Conservation (phyloP, 495 filamentous ascomycete genomes). For the Aspergillus asperescens region DNA sequence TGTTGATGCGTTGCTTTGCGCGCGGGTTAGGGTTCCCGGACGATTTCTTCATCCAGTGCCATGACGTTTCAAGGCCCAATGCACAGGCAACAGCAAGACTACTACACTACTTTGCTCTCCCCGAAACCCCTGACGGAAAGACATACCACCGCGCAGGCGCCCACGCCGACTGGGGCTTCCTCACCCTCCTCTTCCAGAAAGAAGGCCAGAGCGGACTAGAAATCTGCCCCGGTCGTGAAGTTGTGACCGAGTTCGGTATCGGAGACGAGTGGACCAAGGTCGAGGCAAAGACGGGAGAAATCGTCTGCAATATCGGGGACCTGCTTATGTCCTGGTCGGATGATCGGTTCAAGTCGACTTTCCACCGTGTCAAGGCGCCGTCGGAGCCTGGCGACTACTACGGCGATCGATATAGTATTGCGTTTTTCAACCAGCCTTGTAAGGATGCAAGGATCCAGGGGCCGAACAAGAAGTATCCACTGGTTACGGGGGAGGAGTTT, state of each 20-base stretch:
- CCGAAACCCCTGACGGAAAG: slow-evolving; percentile 34
- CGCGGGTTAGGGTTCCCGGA: slow-evolving; percentile 51
- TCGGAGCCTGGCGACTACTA: slow-evolving; percentile 49
- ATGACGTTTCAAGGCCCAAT: slow-evolving; percentile 43
- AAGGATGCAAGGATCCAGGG: slow-evolving; percentile 56
- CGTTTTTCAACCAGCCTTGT: slow-evolving; percentile 62
- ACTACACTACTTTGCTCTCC: slow-evolving; percentile 53
- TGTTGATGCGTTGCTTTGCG: slow-evolving; percentile 56
- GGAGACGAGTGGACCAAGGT: slow-evolving; percentile 60
- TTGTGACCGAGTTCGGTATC: slow-evolving; percentile 52
- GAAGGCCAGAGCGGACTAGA: slow-evolving; percentile 58
- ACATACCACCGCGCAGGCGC: slow-evolving; percentile 58
- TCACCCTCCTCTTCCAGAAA: slow-evolving; percentile 62
- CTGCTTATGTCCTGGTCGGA: slow-evolving; percentile 66
- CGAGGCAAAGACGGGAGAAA: slow-evolving; percentile 50
- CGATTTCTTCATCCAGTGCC: slow-evolving; percentile 52
- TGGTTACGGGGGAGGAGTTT: slow-evolving; percentile 1
- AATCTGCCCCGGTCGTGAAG: slow-evolving; percentile 61
- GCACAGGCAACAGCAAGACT: slow-evolving; percentile 54
- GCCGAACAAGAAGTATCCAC: slow-evolving; percentile 51
- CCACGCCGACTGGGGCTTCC: slow-evolving; percentile 59
- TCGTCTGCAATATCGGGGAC: slow-evolving; percentile 65
- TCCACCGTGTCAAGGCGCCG: slow-evolving; percentile 58
- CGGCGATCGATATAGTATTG: slow-evolving; percentile 57
- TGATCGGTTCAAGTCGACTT: slow-evolving; percentile 62